Percentiles rank a stretch among this genome's conserved stretches.
phyloP scores from a whole-genome alignment of 495 filamentous ascomycete genomes.

The Talaromyces wortmannii region DNA sequence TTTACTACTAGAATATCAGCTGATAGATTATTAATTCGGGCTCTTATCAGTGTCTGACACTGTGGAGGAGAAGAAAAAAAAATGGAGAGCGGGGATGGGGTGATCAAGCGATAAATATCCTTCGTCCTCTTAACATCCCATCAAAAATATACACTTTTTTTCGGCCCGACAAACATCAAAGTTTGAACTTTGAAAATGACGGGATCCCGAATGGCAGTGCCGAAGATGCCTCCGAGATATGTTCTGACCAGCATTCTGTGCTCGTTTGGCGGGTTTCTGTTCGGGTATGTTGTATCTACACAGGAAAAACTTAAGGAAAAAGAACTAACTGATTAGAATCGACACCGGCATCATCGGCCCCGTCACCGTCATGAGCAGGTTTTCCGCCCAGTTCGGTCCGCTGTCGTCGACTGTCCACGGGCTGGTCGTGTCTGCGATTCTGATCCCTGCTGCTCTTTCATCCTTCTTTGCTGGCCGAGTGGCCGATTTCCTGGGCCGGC shows the following conservation, averaged over 20 bases:
- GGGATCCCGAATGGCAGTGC: background rate
- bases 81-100: too few species aligned
- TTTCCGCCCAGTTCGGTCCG: constrained; percentile 39
- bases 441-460: constrained; percentile 54
- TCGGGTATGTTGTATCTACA: constrained; percentile 3
- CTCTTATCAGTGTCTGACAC: too few species aligned
- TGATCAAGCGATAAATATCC: too few species aligned
- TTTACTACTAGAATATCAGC: too few species aligned
- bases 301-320: background rate
- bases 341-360: constrained; percentile 61
- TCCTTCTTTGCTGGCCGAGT: constrained; percentile 57
- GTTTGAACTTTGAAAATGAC: background rate
- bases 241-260: constrained; percentile 15
- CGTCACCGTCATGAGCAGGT: constrained; percentile 53
- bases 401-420: constrained; percentile 51
- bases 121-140: too few species aligned
- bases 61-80: too few species aligned
- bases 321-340: constrained; percentile 20
- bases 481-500: constrained; percentile 52
- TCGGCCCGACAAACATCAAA: too few species aligned
- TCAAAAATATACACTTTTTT: too few species aligned
- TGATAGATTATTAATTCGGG: too few species aligned
- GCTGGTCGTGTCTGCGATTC: constrained; percentile 55
- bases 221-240: constrained; percentile 11
- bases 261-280: constrained; percentile 15